Evolutionary conservation across 2,329 filamentous ascomycete genomes (phyloP), one percentile per base, ranked within the genome.

Genomic region (Aspergillus melleus): DNA sequence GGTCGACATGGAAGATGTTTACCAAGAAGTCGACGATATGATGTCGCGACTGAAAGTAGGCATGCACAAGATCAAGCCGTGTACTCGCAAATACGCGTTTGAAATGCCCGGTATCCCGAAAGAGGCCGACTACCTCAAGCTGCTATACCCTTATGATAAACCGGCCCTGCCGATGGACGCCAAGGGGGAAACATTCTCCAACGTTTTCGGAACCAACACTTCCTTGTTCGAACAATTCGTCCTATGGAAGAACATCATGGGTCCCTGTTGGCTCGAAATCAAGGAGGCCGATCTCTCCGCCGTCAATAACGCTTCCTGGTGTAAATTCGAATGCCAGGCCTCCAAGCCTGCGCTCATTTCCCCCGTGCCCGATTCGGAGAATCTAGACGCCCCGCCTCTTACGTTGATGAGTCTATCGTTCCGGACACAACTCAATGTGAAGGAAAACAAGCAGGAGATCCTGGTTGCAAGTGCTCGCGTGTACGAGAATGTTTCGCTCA

Each of bases 231-330:
- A 99, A 77, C 95, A 99, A 69, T 99, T 99, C 72, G 95, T 99
- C 20, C 83, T 99, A 5, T 97, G 93, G 90, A 98, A 97, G 79
- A 96, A 96, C 72, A 91, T 99, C 68, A 99, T 97, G 94, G 95
- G 95, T 1, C 95, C 95, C 30, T 98, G 95, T 75, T 99, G 95
- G 95, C 84, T 99, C 50, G 93, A 89, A 72, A 95, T 99, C 57
- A 85, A 92, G 65, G 89, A 90, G 66, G 90, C 90, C 30, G 88
- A 97, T 74, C 97, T 96, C 72, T 84, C 85, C 19, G 83, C 90
- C 6, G 83, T 98, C 66, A 94, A 92, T 76, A 97, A 97, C 68
- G 90, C 92, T 11, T 99, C 95, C 0, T 95, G 96, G 85, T 97
- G 95, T 82, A 98, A 97, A 77, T 86, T 99, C 11, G 95, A 99